Evolutionary conservation across 148 eudicot genomes (phyloP), one percentile per base, ranked within the genome.

Genomic region (Spergularia bocconei): DNA sequence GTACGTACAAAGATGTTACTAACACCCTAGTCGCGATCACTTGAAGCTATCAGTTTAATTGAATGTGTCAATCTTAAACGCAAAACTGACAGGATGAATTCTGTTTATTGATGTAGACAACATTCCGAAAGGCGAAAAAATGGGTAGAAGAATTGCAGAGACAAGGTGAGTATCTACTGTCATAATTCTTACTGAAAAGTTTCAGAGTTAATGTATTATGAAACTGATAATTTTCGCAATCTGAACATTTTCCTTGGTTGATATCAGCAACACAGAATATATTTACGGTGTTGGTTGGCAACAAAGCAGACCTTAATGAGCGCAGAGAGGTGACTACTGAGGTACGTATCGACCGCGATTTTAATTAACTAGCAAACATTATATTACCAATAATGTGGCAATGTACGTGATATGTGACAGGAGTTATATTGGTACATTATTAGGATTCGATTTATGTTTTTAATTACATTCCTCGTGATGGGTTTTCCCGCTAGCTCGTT

Each of bases 141-240:
- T 89, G 96, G 96, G 88, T 86, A 70, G 78, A 73, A 23, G 91
- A 91, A 80, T 78, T 91, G 76, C 96, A 86, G 72, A 82, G 84
- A 72, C 96, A 89, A 80, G 96, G 93, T 91, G 69, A 81, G 19
- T 8, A 9, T 25, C 7, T n/a, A 47, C 50, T 23, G 15, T 50
- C 61, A 44, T 16, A 13, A 9, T 11, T 21, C 23, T 66, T 7
- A 66, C 14, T 66, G 9, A 38, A 44, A 17, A 9, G 1, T 66
- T 41, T 66, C 25, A 15, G 17, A 66, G 23, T 61, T 11, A 25
- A 38, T 61, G 48, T 44, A 44, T 5, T 44, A 44, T 44, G 7
- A 3, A 44, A 44, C 10, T 9, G 38, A 29, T 13, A 11, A 11
- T 10, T n/a, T 38, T 60, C 41, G 17, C 29, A 33, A 47, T 73